Evolutionary conservation across 345 rosid species (phyloP).

Genomic region (Melaleuca alternifolia): DNA sequence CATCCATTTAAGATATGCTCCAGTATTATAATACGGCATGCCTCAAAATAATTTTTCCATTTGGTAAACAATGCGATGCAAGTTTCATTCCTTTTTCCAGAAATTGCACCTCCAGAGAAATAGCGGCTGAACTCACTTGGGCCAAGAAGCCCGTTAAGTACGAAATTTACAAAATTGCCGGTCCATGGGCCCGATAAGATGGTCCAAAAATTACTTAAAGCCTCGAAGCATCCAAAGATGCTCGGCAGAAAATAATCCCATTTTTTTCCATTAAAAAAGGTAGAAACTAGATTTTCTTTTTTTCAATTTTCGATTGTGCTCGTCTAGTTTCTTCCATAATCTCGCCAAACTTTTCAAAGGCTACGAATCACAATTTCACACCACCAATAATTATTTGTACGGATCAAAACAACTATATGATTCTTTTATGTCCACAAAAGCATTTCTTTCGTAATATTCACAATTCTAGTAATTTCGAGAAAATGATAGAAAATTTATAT

Average conservation of each 20-base stretch:
- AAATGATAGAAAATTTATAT: no score
- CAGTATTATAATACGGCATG: background rate
- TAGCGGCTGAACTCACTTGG: background rate
- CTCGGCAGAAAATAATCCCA: background rate
- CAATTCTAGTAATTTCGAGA: background rate
- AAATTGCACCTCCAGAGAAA: background rate
- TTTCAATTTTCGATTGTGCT: background rate
- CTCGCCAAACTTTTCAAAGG: background rate
- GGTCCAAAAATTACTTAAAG: background rate
- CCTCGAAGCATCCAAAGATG: background rate
- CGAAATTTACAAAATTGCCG: background rate
- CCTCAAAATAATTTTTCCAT: background rate
- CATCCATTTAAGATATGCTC: background rate
- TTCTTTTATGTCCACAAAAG: background rate
- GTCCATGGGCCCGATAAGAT: background rate
- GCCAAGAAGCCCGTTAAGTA: background rate
- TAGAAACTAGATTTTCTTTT: background rate
- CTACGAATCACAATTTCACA: background rate
- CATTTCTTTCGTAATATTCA: no score
- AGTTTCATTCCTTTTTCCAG: background rate
- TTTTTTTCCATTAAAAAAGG: background rate
- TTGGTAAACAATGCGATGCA: background rate
- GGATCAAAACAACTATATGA: background rate
- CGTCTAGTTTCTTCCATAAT: background rate
- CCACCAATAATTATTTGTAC: background rate